Evolutionary conservation across 1,284 basidiomycete genomes (phyloP).

Genomic region (Xerocomus minutiporus): DNA sequence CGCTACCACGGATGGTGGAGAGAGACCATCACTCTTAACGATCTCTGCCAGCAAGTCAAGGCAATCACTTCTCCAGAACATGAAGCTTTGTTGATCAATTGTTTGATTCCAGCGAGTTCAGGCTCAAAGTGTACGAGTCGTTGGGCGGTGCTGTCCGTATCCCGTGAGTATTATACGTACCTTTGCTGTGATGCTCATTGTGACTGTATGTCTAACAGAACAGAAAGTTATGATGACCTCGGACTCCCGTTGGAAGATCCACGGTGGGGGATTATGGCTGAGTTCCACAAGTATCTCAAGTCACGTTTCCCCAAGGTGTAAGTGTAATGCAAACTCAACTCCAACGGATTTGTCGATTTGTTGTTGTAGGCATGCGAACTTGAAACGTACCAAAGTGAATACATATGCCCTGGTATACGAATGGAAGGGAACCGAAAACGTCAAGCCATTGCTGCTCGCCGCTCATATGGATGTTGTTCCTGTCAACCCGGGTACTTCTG

Average conservation of each 20-base stretch:
- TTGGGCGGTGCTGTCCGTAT: neutral
- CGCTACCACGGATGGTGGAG: neutral
- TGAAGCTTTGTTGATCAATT: neutral
- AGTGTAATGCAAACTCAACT: neutral
- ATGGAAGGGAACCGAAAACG: neutral
- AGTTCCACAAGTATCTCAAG: neutral
- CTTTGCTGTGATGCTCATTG: neutral
- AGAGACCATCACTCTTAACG: neutral
- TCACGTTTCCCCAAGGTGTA: neutral
- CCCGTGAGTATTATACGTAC: neutral
- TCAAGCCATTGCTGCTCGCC: neutral
- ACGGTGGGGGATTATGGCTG: neutral
- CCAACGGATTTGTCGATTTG: neutral
- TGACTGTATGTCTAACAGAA: neutral
- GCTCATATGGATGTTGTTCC: neutral
- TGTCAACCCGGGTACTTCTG: neutral
- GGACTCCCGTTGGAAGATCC: neutral
- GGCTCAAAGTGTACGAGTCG: neutral
- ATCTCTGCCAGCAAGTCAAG: neutral
- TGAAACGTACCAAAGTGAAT: neutral
- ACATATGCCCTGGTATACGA: neutral
- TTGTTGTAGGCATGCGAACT: neutral
- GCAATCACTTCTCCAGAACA: neutral
- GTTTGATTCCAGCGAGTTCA: neutral
- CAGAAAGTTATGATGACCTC: neutral